Percentiles rank a stretch among this genome's conserved stretches.
Conservation (phyloP, 2,329 filamentous ascomycete species). For the Aspergillus fumigatus region DNA sequence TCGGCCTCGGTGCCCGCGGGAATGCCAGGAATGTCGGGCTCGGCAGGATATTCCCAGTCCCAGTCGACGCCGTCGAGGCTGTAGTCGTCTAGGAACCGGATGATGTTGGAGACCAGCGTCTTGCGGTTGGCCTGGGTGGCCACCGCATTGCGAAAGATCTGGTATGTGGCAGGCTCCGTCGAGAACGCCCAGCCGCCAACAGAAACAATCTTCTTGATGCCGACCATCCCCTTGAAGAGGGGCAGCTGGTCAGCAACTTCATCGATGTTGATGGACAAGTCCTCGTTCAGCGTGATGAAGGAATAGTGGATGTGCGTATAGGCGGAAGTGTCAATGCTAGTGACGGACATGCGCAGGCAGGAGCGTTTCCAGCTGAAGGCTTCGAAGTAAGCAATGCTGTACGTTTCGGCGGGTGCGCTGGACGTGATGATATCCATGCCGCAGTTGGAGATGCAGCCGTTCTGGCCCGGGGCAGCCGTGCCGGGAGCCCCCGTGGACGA, state of each 20-base stretch:
- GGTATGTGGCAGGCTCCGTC: slow-evolving; percentile 34
- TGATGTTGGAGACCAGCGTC: slow-evolving; percentile 34
- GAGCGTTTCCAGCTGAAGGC: slow-evolving; percentile 25
- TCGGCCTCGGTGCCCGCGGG: slow-evolving; percentile 20
- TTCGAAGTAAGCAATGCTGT: slow-evolving; percentile 31
- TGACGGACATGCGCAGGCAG: slow-evolving; percentile 27
- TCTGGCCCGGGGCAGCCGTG: slow-evolving; percentile 28
- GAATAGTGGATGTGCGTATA: slow-evolving; percentile 36
- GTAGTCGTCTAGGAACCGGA: slow-evolving; percentile 14
- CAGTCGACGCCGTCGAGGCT: slow-evolving; percentile 11
- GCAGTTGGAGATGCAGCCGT: slow-evolving; percentile 43
- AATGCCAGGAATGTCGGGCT: slow-evolving; percentile 15
- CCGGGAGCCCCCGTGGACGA: slow-evolving; percentile 32
- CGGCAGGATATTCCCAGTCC: slow-evolving; percentile 15
- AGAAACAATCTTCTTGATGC: slow-evolving; percentile 37
- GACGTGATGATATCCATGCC: slow-evolving; percentile 30
- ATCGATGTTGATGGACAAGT: slow-evolving; percentile 27
- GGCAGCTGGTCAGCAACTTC: slow-evolving; percentile 26
- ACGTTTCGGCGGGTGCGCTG: slow-evolving; percentile 17
- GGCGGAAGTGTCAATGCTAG: slow-evolving; percentile 16
- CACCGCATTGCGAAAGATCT: slow-evolving; percentile 36
- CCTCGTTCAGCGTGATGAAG: slow-evolving; percentile 31
- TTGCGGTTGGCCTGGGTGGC: slow-evolving; percentile 32
- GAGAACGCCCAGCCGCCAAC: slow-evolving; percentile 46
- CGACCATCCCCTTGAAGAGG: slow-evolving; percentile 27